Evolutionary conservation across 257 asterid genomes (phyloP), one percentile per base, ranked within the genome.

Genomic region (Coffea eugenioides): DNA sequence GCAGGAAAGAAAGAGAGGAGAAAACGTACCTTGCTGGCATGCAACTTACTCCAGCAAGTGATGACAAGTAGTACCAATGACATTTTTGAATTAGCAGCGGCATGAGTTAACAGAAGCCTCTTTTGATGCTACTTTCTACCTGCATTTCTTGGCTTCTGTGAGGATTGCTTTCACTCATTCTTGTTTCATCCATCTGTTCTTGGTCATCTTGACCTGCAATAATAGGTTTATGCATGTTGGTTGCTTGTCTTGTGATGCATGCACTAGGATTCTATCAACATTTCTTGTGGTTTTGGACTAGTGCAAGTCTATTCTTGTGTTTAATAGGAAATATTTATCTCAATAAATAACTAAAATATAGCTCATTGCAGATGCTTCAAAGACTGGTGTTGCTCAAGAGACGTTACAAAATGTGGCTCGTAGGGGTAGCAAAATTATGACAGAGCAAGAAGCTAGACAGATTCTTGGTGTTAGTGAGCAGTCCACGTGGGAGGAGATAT

Each of bases 361-460:
- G 43, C 8, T 62, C 45, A 27, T 68, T 70, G 67, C 82, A 84
- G 90, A 88, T 84, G 90, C 88, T 51, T 83, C 90, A 34, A 88
- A 68, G 71, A 88, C 75, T 61, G 83, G 89, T 77, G 88, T 85
- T 79, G 89, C 91, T 79, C 88, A 85, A 69, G 90, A 88, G 86
- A 84, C 91, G 70, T 82, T 83, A 39, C 84, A 82, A 59, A 85
- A 83, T 76, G 80, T 81, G 64, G 81, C 56, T 36, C 70, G 77
- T 71, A 71, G 79, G 69, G 84, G 89, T 78, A 83, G 86, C 74
- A 85, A 85, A 79, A 75, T 82, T 65, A 81, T 82, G 85, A 77
- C 85, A 9, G 83, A 82, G 66, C 67, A 80, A 46, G 90, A 88
- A 85, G 92, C 92, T 15, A 88, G 87, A 73, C 87, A 85, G 71